phyloP scores from a whole-genome alignment of 2,329 filamentous ascomycete species.

The Gnomoniopsis smithogilvyi region DNA sequence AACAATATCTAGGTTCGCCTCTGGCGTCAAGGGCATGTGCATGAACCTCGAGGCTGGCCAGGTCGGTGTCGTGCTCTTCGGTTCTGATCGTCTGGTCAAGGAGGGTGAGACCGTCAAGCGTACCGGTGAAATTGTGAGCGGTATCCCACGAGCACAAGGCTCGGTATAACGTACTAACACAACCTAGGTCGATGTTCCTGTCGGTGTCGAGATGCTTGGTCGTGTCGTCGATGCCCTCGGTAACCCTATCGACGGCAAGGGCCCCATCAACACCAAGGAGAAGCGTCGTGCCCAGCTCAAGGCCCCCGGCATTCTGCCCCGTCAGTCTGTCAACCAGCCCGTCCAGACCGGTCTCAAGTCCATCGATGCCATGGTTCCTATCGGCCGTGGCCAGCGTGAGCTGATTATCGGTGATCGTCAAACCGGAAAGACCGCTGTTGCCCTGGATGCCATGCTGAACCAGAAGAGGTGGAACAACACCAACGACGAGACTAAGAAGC shows the following conservation, averaged over 20 bases:
- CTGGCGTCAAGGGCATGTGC: constrained; percentile 99
- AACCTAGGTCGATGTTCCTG: constrained; percentile 88
- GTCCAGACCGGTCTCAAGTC: constrained; percentile 99
- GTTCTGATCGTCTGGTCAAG: constrained; percentile 99
- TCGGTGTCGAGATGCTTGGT: constrained; percentile 88
- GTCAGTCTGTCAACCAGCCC: constrained; percentile 95
- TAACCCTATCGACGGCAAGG: constrained; percentile 99
- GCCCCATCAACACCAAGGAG: constrained; percentile 87
- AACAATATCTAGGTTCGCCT: constrained; percentile 74
- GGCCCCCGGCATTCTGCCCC: constrained; percentile 96
- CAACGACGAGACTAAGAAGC: constrained; percentile 93
- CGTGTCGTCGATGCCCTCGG: constrained; percentile 98
- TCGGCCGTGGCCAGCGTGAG: constrained; percentile 99
- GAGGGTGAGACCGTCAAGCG: constrained; percentile 99
- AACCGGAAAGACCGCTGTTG: constrained; percentile 99
- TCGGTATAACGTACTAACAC: constrained; percentile 23
- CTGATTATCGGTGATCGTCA: constrained; percentile 99
- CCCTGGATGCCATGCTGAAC: constrained; percentile 97
- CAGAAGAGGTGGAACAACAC: constrained; percentile 96
- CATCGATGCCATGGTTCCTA: constrained; percentile 99
- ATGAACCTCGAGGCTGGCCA: constrained; percentile 99
- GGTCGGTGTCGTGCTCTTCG: constrained; percentile 99
- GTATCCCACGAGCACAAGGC: background rate
- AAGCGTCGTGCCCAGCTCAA: constrained; percentile 97
- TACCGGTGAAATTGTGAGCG: constrained; percentile 96